Conservation (phyloP, 2,329 filamentous ascomycete genomes). For the Periconia sp. region DNA sequence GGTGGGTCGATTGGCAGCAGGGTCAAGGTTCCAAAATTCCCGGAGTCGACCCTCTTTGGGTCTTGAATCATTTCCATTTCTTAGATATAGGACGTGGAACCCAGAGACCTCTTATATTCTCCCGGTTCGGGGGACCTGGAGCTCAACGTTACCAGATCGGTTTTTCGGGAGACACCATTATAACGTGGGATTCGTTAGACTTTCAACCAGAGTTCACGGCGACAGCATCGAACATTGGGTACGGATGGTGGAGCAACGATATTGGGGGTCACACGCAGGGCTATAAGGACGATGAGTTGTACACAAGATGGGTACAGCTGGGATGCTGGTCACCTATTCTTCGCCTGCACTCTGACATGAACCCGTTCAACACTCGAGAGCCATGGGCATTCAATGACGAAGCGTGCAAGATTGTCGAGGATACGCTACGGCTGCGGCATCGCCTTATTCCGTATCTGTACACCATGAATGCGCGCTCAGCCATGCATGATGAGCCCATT, state of each 20-base stretch:
- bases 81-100: slow-evolving; percentile 52
- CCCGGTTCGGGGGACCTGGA: slow-evolving; percentile 63
- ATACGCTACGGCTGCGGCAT: slow-evolving; percentile 58
- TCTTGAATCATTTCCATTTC: slow-evolving; percentile 67
- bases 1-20: slow-evolving; percentile 72
- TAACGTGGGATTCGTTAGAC: slow-evolving; percentile 61
- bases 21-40: slow-evolving; percentile 57
- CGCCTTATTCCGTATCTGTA: slow-evolving; percentile 63
- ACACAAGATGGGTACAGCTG: slow-evolving; percentile 63
- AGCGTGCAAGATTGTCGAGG: slow-evolving; percentile 49
- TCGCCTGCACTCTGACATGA: slow-evolving; percentile 62
- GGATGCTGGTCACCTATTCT: slow-evolving; percentile 64
- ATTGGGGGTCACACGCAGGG: slow-evolving; percentile 66
- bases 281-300: slow-evolving; percentile 59
- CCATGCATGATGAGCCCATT: slow-evolving; percentile 53
- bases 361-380: slow-evolving; percentile 61
- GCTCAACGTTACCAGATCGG: slow-evolving; percentile 66
- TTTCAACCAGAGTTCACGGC: slow-evolving; percentile 70
- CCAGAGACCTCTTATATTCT: slow-evolving; percentile 58
- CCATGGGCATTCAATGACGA: slow-evolving; percentile 60
- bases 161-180: slow-evolving; percentile 64
- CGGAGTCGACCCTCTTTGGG: slow-evolving; percentile 65
- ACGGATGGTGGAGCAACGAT: slow-evolving; percentile 70
- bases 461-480: slow-evolving; percentile 56
- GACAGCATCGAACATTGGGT: slow-evolving; percentile 67